phyloP scores from a whole-genome alignment of 2,329 filamentous ascomycete species.

The Dactylellina parvicollis region DNA sequence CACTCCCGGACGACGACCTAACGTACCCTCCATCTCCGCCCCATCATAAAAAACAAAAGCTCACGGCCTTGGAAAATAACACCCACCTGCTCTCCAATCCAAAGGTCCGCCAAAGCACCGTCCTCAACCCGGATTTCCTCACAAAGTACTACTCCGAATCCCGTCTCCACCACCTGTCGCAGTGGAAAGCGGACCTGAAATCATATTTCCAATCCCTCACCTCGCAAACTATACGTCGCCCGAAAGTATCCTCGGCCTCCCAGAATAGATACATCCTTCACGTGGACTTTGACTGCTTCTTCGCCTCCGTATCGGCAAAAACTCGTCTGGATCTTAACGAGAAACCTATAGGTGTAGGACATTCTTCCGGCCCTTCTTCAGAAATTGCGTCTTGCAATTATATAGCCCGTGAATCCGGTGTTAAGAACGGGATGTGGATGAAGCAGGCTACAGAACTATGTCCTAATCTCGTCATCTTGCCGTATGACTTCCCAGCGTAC shows the following conservation, averaged over 20 bases:
- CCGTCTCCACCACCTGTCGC: slow-evolving; percentile 81
- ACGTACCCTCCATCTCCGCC: slow-evolving; percentile 24
- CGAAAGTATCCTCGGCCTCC: slow-evolving; percentile 63
- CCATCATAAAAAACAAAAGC: slow-evolving; percentile 60
- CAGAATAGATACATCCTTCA: slow-evolving; percentile 86
- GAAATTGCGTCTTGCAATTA: slow-evolving; percentile 99
- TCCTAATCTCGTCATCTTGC: slow-evolving; percentile 85
- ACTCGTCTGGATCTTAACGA: slow-evolving; percentile 77
- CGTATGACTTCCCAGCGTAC: slow-evolving; percentile 94
- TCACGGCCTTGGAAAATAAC: slow-evolving; percentile 95
- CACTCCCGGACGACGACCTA: slow-evolving; percentile 4
- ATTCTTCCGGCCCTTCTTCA: slow-evolving; percentile 78
- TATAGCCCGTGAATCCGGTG: slow-evolving; percentile 80
- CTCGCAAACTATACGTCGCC: slow-evolving; percentile 63
- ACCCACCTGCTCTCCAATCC: slow-evolving; percentile 84
- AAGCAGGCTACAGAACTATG: slow-evolving; percentile 84
- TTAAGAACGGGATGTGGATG: slow-evolving; percentile 99
- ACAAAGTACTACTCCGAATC: slow-evolving; percentile 96
- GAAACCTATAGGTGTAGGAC: slow-evolving; percentile 88
- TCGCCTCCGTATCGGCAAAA: slow-evolving; percentile 89
- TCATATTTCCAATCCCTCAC: slow-evolving; percentile 82
- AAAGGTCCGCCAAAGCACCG: slow-evolving; percentile 84
- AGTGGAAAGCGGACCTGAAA: slow-evolving; percentile 90
- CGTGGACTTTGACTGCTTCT: slow-evolving; percentile 98
- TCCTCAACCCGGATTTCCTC: slow-evolving; percentile 90